Conservation (phyloP, 1,284 basidiomycete species). For the Stygiomarasmius scandens region DNA sequence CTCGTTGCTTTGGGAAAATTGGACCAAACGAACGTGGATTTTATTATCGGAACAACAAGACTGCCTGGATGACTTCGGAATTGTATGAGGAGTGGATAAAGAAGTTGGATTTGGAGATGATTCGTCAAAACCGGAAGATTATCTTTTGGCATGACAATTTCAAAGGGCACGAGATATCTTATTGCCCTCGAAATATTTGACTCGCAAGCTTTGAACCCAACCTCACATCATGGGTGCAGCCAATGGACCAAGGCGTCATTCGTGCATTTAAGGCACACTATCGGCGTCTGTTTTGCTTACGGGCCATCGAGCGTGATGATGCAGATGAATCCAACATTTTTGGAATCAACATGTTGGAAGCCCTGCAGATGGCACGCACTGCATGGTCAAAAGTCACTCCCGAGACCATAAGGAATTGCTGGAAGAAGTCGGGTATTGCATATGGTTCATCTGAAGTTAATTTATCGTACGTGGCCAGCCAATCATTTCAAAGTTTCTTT, state of each 20-base stretch:
- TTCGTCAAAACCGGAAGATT: slow-evolving; percentile 24
- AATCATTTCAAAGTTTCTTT: too few species aligned
- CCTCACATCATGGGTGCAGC: slow-evolving; percentile 34
- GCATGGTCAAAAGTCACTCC: slow-evolving; percentile 32
- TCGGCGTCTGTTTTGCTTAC: slow-evolving; percentile 22
- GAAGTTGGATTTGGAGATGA: slow-evolving; percentile 28
- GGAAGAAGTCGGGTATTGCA: slow-evolving; percentile 19
- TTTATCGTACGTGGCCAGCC: too few species aligned
- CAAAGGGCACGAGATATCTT: slow-evolving; percentile 27
- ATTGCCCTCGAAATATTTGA: slow-evolving; percentile 27
- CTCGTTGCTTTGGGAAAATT: slow-evolving; percentile 29
- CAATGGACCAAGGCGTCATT: slow-evolving; percentile 37
- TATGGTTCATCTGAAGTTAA: neutral
- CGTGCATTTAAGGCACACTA: slow-evolving; percentile 37
- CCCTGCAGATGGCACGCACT: slow-evolving; percentile 31
- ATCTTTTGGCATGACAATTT: slow-evolving; percentile 36
- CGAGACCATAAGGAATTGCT: slow-evolving; percentile 36
- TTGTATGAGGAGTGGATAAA: slow-evolving; percentile 36
- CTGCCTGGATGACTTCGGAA: slow-evolving; percentile 36
- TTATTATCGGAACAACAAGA: slow-evolving; percentile 38
- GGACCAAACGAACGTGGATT: slow-evolving; percentile 25
- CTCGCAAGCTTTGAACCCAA: slow-evolving; percentile 27
- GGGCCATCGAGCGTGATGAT: slow-evolving; percentile 35
- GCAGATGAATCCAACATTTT: slow-evolving; percentile 34
- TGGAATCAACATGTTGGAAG: slow-evolving; percentile 35